Percentiles rank a stretch among this genome's conserved stretches.
Evolutionary conservation across 2,329 filamentous ascomycete species (phyloP).

Genomic region (Phaeophleospora eucalypticola): DNA sequence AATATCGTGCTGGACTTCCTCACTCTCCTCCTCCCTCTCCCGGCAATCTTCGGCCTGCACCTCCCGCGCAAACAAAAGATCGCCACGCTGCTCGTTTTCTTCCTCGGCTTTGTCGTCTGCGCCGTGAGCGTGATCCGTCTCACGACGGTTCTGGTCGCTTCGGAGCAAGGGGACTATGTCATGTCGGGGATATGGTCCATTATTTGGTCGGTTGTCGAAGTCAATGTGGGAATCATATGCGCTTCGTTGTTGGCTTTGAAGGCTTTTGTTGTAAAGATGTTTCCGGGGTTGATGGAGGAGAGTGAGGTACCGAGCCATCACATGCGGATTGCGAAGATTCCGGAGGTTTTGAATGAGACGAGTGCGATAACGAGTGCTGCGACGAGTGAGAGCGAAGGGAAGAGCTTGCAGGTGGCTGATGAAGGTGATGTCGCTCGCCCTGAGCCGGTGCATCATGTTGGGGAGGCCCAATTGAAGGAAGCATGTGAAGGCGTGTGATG

Average conservation of each 20-base stretch:
- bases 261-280: constrained; percentile 35
- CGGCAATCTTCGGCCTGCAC: constrained; percentile 38
- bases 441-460: neutral
- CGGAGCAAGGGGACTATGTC: constrained; percentile 22
- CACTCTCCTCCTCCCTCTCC: constrained; percentile 45
- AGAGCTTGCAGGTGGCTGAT: neutral
- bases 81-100: constrained; percentile 41
- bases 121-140: constrained; percentile 25
- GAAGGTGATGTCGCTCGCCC: neutral
- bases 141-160: constrained; percentile 19
- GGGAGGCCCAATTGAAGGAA: neutral
- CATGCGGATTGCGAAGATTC: constrained; percentile 15
- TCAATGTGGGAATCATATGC: constrained; percentile 44
- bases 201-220: constrained; percentile 41
- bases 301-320: constrained; percentile 15
- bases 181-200: constrained; percentile 38
- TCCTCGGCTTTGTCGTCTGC: constrained; percentile 38
- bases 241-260: constrained; percentile 43
- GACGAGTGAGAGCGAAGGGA: neutral
- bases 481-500: neutral
- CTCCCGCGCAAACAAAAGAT: constrained; percentile 42
- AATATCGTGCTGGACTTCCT: constrained; percentile 44
- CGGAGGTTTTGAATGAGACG: constrained; percentile 2
- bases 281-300: constrained; percentile 32
- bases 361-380: constrained; percentile 3